Base-by-base conservation (phyloP, 257 asterid species). In the Striga asiatica region DNA sequence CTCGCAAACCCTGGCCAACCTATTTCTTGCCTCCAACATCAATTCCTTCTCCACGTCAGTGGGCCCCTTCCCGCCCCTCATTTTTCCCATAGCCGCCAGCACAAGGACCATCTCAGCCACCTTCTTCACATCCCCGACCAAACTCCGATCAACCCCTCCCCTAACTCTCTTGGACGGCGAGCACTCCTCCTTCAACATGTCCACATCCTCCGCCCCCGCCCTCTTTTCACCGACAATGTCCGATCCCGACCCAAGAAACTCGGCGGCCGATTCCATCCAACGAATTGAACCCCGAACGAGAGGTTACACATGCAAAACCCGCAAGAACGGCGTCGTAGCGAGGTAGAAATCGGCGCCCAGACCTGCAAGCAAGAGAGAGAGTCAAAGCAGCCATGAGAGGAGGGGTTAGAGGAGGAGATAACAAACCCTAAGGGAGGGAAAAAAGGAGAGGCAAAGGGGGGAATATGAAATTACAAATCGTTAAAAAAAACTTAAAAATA, bases 71-170 rank as follows among this genome's bases (percentile, higher is more conserved):
- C 97, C 97, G 11, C 94, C 97, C 67, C 97, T 75, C 89, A 92
- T 88, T 65, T 82, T 84, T 70, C 95, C 95, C 93, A 92, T 76
- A 0, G 97, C 93, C 3, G 95, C 74, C 76, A 92, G 61, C 46
- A 92, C 86, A 76, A 92, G 60, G 56, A 88, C 94, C 81, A 88
- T 80, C 79, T 88, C 95, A 32, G 97, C 97, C 34, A 92, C 91
- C 72, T 76, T 66, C 77, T 66, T 78, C 66, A 84, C 74, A 58
- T 66, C 79, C 61, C 66, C 73, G 60, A 43, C 64, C 51, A 42
- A 49, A 37, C 47, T 58, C 48, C 64, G 54, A 5, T 45, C 64
- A 27, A 45, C 19, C 66, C 28, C 58, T 54, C 62, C 71, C 58
- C 60, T 67, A 60, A 70, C 47, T 64, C 69, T 67, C 76, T 80